These are phyloP conservation scores for Russula compacta DNA, from an alignment of 768 basidiomycete genomes.

Conservation along the genomic window DNA sequence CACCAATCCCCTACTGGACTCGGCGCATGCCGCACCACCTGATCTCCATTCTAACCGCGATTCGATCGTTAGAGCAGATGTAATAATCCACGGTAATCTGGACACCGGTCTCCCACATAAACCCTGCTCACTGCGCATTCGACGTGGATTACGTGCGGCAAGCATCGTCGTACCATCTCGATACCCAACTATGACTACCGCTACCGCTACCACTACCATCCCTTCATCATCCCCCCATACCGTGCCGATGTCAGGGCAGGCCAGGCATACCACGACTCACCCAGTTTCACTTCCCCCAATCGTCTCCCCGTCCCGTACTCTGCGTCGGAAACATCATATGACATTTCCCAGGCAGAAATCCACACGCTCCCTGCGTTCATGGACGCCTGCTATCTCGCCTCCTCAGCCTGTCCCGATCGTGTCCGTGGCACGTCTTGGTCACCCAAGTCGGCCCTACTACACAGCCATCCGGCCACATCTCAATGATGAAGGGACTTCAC, in stretches of 20 bases:
- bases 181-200: background rate
- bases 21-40: background rate
- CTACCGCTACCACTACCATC: background rate
- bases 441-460: conserved; percentile 20
- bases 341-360: conserved; percentile 14
- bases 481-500: background rate
- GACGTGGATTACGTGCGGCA: conserved; percentile 8
- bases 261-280: background rate
- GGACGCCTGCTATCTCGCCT: background rate
- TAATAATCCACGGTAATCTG: background rate
- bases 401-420: background rate
- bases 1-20: background rate
- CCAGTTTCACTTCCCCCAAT: conserved; percentile 13
- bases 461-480: conserved; percentile 17
- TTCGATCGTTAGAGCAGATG: background rate
- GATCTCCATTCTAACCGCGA: background rate
- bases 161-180: background rate
- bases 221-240: background rate
- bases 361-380: conserved; percentile 10
- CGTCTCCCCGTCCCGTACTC: conserved; percentile 4
- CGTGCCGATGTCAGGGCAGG: background rate
- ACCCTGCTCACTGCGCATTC: background rate
- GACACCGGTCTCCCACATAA: background rate
- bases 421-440: conserved; percentile 13
- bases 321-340: conserved; percentile 17